phyloP scores from a whole-genome alignment of 2,329 filamentous ascomycete genomes.

The Colletotrichum camelliae region DNA sequence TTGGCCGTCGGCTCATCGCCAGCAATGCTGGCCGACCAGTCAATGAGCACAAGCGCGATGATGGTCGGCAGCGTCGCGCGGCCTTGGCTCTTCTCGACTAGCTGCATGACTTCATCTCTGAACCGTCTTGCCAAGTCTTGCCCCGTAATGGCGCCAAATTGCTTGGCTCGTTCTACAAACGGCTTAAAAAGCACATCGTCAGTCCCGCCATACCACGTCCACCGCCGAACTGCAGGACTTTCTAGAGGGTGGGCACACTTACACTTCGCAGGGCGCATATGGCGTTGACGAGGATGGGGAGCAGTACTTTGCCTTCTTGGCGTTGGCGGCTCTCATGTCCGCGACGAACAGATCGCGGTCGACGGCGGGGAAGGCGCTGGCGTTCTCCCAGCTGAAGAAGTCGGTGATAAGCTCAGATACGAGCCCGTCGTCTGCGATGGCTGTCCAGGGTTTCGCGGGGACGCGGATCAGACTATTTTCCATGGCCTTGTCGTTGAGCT shows the following conservation, averaged over 20 bases:
- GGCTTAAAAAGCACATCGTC: neutral
- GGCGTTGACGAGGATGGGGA: slow-evolving; percentile 36
- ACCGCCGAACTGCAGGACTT: neutral
- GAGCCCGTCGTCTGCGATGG: slow-evolving; percentile 32
- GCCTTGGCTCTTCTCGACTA: slow-evolving; percentile 16
- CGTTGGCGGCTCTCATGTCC: slow-evolving; percentile 28
- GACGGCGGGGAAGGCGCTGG: slow-evolving; percentile 28
- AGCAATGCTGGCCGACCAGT: slow-evolving; percentile 5
- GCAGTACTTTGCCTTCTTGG: slow-evolving; percentile 28
- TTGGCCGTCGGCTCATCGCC: slow-evolving; percentile 13
- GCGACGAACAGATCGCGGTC: slow-evolving; percentile 30
- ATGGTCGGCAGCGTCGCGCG: slow-evolving; percentile 12
- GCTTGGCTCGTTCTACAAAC: slow-evolving; percentile 10
- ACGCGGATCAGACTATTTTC: slow-evolving; percentile 27
- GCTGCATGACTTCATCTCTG: slow-evolving; percentile 11
- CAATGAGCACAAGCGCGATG: slow-evolving; percentile 5
- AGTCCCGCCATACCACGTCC: neutral
- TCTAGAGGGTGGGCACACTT: neutral
- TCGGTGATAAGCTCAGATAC: slow-evolving; percentile 34
- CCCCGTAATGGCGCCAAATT: slow-evolving; percentile 10
- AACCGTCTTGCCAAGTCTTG: neutral
- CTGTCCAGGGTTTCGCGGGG: slow-evolving; percentile 34
- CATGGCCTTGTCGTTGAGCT: slow-evolving; percentile 23
- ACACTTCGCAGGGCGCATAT: slow-evolving; percentile 36
- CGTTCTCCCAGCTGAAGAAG: slow-evolving; percentile 34